Evolutionary conservation across 2,329 filamentous ascomycete species (phyloP), one percentile per base, ranked within the genome.

Genomic region (Fusarium falciforme): DNA sequence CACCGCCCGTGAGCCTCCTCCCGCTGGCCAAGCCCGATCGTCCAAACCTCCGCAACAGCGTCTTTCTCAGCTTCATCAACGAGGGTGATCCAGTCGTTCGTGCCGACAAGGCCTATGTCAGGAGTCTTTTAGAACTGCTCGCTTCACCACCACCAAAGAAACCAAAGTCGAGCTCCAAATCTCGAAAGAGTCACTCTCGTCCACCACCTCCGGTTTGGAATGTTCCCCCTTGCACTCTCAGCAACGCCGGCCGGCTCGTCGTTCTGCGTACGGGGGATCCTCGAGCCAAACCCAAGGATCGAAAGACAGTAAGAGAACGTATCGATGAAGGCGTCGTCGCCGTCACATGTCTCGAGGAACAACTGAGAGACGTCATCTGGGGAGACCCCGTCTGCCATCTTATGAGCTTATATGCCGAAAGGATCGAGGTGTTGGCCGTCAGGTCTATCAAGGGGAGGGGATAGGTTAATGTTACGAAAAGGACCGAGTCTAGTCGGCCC

Each of bases 51-150:
- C 82, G 86, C 31, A 94, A 93, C 79, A 94, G 91, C 66, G 80
- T 96, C 6, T 97, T 97, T 80, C 87, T 94, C 61, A 90, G 89
- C 47, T 94, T 97, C 79, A 86, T 95, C 77, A 98, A 97, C 78
- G 94, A 97, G 80, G 94, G 94, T 5, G 95, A 97, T 74, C 94
- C 93, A 0, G 93, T 97, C 0, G 87, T 90, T 0, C 85, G 94
- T 31, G 94, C 94, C 0, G 94, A 97, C 79, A 93, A 91, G 81
- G 88, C 90, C 0, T 96, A 97, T 76, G 86, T 97, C 17, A 89
- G 88, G 71, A 93, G 90, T 36, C 85, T 97, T 11, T 82, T 96
- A 1, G 91, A 93, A 68, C 85, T 97, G 0, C 92, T 94, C 66
- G 88, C 90, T 1, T 87, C 88, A 0, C 89, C 93, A 0, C 82